Evolutionary conservation across 441 rosid species (phyloP), one percentile per base, ranked within the genome.

Genomic region (Brassica balearica): DNA sequence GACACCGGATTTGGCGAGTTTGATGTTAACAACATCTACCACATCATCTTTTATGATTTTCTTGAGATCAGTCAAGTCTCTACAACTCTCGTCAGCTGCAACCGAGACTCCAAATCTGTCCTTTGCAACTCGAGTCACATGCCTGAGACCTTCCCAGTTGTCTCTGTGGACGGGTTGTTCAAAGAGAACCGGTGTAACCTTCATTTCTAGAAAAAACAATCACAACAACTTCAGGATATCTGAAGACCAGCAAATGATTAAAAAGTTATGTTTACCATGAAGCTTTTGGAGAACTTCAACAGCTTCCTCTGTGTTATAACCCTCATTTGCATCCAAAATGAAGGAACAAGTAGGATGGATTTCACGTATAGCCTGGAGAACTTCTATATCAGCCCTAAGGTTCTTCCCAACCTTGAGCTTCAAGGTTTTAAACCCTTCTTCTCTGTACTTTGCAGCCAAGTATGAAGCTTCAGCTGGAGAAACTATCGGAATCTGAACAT

Each of bases 21-120:
- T 95, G 74, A 95, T 86, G 84, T 92, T 95, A 63, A 93, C 77
- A 64, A 87, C 93, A 90, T 92, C 84, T 3, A 88, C 95, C 8
- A 88, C 85, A 56, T 83, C 81, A 77, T 84, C 92, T 58, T 85
- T 69, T 7, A 84, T 83, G 77, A 95, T 92, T 86, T 73, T 92
- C 84, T 85, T 83, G 66, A 88, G 92, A 70, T 95, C 98, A 72
- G 67, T 84, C 73, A 89, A 67, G 77, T 84, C 84, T 58, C 93
- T 88, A 70, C 95, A 93, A 77, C 99, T 95, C 86, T 95, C 97
- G 81, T 95, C 98, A 19, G 99, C 99, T 51, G 95, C 98, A 77
- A 95, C 90, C 34, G 94, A 91, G 72, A 91, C 85, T 38, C 91
- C 91, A 46, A 85, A 93, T 71, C 84, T 89, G 51, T 77, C 74